phyloP scores from a whole-genome alignment of 768 basidiomycete species.

The Leccinum uliginosum region DNA sequence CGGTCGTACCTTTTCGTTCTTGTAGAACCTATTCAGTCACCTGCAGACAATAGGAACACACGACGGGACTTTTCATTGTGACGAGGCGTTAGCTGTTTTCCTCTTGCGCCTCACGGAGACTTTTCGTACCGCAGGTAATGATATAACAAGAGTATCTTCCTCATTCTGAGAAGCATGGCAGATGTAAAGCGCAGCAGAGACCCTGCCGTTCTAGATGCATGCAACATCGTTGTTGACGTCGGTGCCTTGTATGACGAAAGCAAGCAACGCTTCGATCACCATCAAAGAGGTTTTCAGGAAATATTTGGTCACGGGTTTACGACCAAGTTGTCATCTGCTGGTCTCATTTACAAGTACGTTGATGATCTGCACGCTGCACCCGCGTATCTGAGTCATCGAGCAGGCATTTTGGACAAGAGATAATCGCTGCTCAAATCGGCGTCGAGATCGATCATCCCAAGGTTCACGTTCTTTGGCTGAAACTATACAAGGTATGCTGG shows the following conservation, averaged over 20 bases:
- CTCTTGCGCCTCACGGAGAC: constrained; percentile 73
- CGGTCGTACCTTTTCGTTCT: constrained; percentile 5
- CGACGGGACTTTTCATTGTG: constrained; percentile 94
- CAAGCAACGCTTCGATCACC: constrained; percentile 86
- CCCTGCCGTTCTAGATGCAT: constrained; percentile 63
- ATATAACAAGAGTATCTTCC: not conserved
- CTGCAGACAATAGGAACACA: constrained; percentile 85
- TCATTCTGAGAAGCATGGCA: constrained; percentile 21
- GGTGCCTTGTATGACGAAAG: constrained; percentile 86
- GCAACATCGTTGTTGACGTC: constrained; percentile 96
- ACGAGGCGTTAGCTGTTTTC: constrained; percentile 93
- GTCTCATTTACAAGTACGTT: constrained; percentile 89
- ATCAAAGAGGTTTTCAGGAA: constrained; percentile 89
- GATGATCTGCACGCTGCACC: not conserved
- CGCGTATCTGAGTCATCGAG: constrained; percentile 1
- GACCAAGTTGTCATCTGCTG: constrained; percentile 91
- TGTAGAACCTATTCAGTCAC: not conserved
- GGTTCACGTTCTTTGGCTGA: constrained; percentile 77
- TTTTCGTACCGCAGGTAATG: constrained; percentile 71
- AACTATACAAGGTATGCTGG: constrained; percentile 69
- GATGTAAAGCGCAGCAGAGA: constrained; percentile 73
- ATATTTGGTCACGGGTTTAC: constrained; percentile 83
- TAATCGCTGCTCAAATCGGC: constrained; percentile 62
- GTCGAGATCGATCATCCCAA: constrained; percentile 53
- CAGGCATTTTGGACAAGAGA: constrained; percentile 86